phyloP scores from a whole-genome alignment of 1,284 basidiomycete genomes.

The Melampsora abietis-canadensis region DNA sequence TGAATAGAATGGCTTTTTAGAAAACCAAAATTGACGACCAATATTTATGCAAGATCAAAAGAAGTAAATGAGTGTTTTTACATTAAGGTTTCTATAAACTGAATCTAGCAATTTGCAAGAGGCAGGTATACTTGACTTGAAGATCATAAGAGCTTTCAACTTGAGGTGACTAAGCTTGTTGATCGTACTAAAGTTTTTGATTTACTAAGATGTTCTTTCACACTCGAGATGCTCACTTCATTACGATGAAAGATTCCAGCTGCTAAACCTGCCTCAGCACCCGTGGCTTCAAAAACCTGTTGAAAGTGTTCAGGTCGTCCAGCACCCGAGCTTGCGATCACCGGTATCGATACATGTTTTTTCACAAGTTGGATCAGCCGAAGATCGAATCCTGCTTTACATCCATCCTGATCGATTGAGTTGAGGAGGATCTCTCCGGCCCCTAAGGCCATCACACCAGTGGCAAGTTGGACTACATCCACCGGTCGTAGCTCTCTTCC shows the following conservation, averaged over 20 bases:
- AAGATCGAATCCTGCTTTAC: conserved; percentile 85
- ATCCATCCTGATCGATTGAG: conserved; percentile 94
- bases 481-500: conserved; percentile 81
- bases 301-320: conserved; percentile 78
- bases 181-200: background rate
- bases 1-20: no score
- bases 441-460: conserved; percentile 81
- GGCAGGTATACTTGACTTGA: no score
- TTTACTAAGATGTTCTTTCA: conserved; percentile 52
- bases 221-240: conserved; percentile 65
- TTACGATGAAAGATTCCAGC: conserved; percentile 96
- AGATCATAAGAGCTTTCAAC: no score
- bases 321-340: conserved; percentile 91
- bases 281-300: conserved; percentile 74
- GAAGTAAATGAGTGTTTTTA: no score
- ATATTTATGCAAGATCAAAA: no score
- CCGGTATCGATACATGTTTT: conserved; percentile 75
- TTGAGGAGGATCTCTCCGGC: conserved; percentile 95
- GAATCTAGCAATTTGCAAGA: no score
- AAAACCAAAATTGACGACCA: no score
- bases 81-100: no score
- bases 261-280: conserved; percentile 86
- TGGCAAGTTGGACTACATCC: conserved; percentile 87
- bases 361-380: conserved; percentile 77
- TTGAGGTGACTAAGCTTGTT: background rate